These are phyloP conservation scores for Annulohypoxylon moriforme DNA, from an alignment of 495 filamentous ascomycete genomes.

Conservation along the genomic window DNA sequence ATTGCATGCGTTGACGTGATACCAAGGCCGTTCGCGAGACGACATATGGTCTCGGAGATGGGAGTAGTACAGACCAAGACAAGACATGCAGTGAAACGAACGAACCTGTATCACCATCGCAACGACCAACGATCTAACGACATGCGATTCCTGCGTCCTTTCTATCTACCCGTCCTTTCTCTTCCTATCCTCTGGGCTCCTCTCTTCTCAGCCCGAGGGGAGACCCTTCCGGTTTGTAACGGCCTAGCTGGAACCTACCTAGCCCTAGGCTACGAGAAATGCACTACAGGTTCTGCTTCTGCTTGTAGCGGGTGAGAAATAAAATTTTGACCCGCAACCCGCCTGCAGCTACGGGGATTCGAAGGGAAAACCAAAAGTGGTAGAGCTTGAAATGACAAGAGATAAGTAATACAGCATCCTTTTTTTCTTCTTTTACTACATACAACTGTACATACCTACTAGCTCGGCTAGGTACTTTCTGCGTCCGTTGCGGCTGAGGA, in stretches of 20 bases:
- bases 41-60: conserved; percentile 43
- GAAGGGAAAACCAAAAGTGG: conserved; percentile 12
- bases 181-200: background rate
- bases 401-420: conserved; percentile 15
- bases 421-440: background rate
- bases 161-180: background rate
- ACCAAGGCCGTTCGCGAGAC: conserved; percentile 49
- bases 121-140: conserved; percentile 40
- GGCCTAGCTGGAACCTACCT: background rate
- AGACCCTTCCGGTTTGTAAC: conserved; percentile 1
- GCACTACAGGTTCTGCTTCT: background rate
- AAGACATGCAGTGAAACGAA: conserved; percentile 48
- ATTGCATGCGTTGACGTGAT: conserved; percentile 46
- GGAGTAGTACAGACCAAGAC: conserved; percentile 46
- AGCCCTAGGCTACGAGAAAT: conserved; percentile 4
- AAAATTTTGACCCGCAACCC: conserved; percentile 13
- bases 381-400: conserved; percentile 13
- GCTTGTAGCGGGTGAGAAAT: conserved; percentile 12
- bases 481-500: conserved; percentile 40
- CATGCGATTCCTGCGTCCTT: conserved; percentile 4
- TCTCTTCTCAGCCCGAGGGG: background rate
- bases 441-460: background rate
- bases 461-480: conserved; percentile 32
- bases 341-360: background rate
- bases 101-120: conserved; percentile 37